A percentile compares a stretch with the other conserved stretches of the same genome.
These are phyloP conservation scores for Mucor plumbeus DNA, from an alignment of 371 early-diverging fungal species.

Conservation along the genomic window DNA sequence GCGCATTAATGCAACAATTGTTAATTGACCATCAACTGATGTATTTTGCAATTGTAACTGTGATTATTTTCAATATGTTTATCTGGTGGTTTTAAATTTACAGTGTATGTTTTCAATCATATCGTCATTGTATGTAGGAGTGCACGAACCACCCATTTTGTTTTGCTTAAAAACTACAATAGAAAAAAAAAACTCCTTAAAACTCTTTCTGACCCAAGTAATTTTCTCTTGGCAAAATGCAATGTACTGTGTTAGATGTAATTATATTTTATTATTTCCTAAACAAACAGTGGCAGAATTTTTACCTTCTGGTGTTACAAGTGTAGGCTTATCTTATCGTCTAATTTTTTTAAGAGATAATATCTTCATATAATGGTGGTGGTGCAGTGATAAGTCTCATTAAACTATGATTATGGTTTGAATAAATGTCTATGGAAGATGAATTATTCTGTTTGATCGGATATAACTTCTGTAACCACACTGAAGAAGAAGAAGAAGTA, in stretches of 20 bases:
- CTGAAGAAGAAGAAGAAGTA: neutral
- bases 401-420: constrained; percentile 4
- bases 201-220: neutral
- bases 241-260: neutral
- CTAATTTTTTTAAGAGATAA: neutral
- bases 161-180: too few species aligned
- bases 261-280: neutral
- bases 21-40: too few species aligned
- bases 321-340: too few species aligned
- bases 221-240: neutral
- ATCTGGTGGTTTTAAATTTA: too few species aligned
- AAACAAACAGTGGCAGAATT: neutral
- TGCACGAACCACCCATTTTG: neutral
- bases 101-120: too few species aligned
- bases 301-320: neutral
- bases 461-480: constrained; percentile 12
- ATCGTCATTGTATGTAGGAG: neutral
- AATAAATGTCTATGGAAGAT: neutral
- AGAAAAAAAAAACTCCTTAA: neutral
- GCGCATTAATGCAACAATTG: too few species aligned
- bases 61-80: too few species aligned
- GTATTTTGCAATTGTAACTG: too few species aligned
- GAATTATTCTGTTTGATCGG: neutral
- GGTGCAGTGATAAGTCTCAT: constrained; percentile 21
- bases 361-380: constrained; percentile 17